Percentiles rank a stretch among this genome's conserved stretches.
Evolutionary conservation across 1,284 basidiomycete genomes (phyloP).

Genomic region (Trichosporon ovoides): DNA sequence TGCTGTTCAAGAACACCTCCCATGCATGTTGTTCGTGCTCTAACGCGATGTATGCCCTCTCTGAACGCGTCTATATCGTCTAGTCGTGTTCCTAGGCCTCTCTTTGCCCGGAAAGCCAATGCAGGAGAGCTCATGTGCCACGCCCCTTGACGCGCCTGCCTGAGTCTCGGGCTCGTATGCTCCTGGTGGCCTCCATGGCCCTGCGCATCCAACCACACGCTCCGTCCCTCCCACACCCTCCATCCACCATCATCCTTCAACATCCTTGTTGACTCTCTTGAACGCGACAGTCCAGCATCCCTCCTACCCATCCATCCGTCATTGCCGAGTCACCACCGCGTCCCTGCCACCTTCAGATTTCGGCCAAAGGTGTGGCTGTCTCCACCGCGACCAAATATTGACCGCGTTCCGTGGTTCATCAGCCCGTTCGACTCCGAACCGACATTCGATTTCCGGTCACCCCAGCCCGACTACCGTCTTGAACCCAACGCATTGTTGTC

Average conservation of each 20-base stretch:
- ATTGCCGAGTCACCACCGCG: not conserved
- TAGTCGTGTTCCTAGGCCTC: not conserved
- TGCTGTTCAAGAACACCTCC: too few species aligned
- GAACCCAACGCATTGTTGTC: not conserved
- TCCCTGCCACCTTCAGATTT: not conserved
- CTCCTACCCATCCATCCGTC: conserved; percentile 3
- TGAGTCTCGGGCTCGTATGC: not conserved
- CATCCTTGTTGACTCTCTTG: not conserved
- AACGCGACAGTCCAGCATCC: not conserved
- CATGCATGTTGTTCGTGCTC: not conserved
- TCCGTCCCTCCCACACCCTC: conserved; percentile 7
- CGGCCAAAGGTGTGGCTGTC: conserved; percentile 3
- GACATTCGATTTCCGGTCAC: not conserved
- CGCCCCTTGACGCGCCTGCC: conserved; percentile 5
- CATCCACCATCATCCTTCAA: conserved; percentile 4
- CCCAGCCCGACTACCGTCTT: not conserved
- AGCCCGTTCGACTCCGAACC: not conserved
- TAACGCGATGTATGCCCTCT: not conserved
- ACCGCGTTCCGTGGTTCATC: conserved; percentile 3
- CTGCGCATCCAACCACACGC: conserved; percentile 10
- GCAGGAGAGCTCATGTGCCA: not conserved
- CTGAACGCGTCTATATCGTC: not conserved
- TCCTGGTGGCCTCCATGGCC: conserved; percentile 1
- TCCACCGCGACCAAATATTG: conserved; percentile 3
- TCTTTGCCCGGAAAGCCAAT: not conserved